Evolutionary conservation across 352 stramenopile species (phyloP), one percentile per base, ranked within the genome.

Genomic region (Phytophthora uliginosa): DNA sequence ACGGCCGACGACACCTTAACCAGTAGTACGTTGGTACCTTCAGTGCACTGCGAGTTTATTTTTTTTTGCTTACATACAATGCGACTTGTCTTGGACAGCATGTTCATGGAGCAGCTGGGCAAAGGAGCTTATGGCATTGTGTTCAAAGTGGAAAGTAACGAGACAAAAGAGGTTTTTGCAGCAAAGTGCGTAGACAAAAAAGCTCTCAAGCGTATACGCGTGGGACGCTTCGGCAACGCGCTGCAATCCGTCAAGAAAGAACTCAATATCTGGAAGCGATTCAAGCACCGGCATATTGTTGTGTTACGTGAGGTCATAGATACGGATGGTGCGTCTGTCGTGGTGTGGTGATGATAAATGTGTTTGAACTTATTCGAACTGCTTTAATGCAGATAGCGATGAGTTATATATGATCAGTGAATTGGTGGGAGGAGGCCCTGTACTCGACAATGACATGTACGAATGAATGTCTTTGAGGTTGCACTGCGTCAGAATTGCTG

Each of bases 211-310:
- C 83, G 86, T 26, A 70, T 93, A 45, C 85, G 84, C 48, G 77
- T 93, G 9, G 89, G 87, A 7, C 78, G 85, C 18, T 92, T 93
- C 28, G 87, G 89, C 15, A 94, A 95, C 52, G 89, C 85, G 8
- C 54, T 95, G 17, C 87, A 95, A 58, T 86, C 69, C 9, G 78
- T 93, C 20, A 97, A 99, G 80, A 95, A 94, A 58, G 97, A 99
- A 61, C 96, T 99, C 70, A 92, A 84, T n/a, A 96, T 99, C 13
- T 99, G 98, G 97, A 99, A 99, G 77, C 95, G 95, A 47, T 90
- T 99, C 59, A 92, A 93, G 50, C 97, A 99, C 83, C 93, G 96
- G 0, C 98, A 99, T 75, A 86, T 99, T 12, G 95, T 99, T 4
- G 66, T 90, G 22, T 75, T 99, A 15, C 88, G 91, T 26, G 97